These are phyloP conservation scores for Triticum dicoccoides DNA, from an alignment of 176 grass and related monocot species.

Conservation along the genomic window DNA sequence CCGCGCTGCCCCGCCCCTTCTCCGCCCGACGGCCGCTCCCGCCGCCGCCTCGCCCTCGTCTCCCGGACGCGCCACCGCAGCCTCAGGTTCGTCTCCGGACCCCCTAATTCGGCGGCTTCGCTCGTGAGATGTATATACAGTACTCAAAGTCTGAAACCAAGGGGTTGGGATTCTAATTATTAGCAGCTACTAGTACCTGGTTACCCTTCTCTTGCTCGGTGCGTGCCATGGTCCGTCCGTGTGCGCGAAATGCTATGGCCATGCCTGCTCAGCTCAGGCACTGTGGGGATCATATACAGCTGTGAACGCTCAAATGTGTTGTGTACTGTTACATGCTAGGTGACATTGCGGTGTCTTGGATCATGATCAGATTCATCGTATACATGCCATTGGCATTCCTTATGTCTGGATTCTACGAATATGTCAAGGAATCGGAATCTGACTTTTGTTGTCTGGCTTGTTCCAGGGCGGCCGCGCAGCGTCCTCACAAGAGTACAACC, in stretches of 20 bases:
- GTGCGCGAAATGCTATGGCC: background rate
- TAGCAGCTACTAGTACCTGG: too few species aligned
- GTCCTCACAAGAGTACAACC: slow-evolving; percentile 21
- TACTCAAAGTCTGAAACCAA: too few species aligned
- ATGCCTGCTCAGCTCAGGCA: background rate
- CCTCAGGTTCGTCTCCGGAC: slow-evolving; percentile 36
- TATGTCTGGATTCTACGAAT: background rate
- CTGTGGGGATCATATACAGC: background rate
- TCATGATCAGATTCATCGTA: background rate
- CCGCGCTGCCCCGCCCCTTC: slow-evolving; percentile 14
- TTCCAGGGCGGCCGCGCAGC: slow-evolving; percentile 14
- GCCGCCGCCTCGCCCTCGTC: slow-evolving; percentile 14
- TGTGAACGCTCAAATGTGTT: background rate
- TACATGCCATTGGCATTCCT: background rate
- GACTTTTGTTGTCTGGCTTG: background rate
- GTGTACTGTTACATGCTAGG: background rate
- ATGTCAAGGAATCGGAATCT: background rate
- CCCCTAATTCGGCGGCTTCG: too few species aligned
- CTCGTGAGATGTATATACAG: too few species aligned
- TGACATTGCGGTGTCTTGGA: background rate
- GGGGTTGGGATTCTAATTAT: background rate
- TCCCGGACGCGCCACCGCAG: slow-evolving; percentile 40
- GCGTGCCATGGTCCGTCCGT: background rate
- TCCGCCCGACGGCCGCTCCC: background rate
- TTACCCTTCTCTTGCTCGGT: too few species aligned